Base-by-base conservation (phyloP, 495 filamentous ascomycete genomes). In the Hypoxylon perforatum region DNA sequence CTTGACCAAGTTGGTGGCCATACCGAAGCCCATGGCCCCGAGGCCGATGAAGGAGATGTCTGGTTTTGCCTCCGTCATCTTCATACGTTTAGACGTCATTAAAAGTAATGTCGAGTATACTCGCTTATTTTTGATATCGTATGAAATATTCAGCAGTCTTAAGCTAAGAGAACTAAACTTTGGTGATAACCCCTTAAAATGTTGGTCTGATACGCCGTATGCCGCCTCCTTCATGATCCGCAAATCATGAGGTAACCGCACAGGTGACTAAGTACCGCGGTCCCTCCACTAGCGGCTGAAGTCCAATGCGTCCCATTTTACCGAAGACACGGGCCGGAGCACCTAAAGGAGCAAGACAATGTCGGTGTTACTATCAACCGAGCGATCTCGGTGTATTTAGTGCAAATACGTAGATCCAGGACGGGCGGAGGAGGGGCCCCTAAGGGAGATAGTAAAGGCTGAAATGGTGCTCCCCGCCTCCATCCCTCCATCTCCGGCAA, bases 21-120 rank as follows among this genome's bases (percentile, higher is more conserved):
- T 94, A 65, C 91, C 91, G 73, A 91, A 92, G 71, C 92, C 92
- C 92, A 94, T 95, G 78, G 92, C 91, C 65, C 92, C 92, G 6
- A 95, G 88, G 81, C 92, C 92, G 59, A 91, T 89, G 78, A 94
- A 94, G 64, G 89, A 86, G 55, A 93, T 77, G 47, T 81, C 77
- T 8, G 87, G 83, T 69, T 87, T 82, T 25, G 58, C 35, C 61
- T 70, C 65, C 25, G 73, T 70, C 76, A 78, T 80, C 42, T 59
- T 22, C 17, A 38, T 35, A n/a, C n/a, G n/a, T n/a, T n/a, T n/a
- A n/a, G n/a, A n/a, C n/a, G n/a, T n/a, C n/a, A n/a, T 19, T 44
- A 39, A 9, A 14, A 7, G 2, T 17, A 48, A 25, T 21, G 48
- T 38, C 2, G 25, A 18, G 12, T 48, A 30, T 15, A 17, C 19